Base-by-base conservation (phyloP, 148 eudicot genomes). In the Vaccinium macrocarpon region DNA sequence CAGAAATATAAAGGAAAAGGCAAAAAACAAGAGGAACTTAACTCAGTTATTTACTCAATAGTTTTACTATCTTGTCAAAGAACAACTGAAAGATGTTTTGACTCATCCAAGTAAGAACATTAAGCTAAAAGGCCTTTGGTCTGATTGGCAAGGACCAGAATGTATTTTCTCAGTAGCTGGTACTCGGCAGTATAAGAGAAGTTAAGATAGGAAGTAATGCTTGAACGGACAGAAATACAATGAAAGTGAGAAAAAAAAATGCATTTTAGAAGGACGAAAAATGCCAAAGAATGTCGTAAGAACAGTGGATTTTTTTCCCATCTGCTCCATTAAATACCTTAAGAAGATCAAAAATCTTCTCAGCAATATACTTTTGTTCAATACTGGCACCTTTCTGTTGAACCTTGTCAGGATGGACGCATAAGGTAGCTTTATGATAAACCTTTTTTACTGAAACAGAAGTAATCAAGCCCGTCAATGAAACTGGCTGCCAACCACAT, bases 321-420 rank as follows among this genome's bases (percentile, higher is more conserved):
- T 71, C 46, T 35, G 16, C 42, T 29, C 35, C 76, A 73, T 19
- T 16, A 32, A 38, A 52, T 94, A 96, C 99, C 99, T 96, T 93
- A 6, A 96, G 93, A 80, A 91, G 55, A 89, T 96, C 97, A 87
- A 96, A 96, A 82, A 91, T 93, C 88, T 96, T 96, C 87, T 96
- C 98, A 0, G 97, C 98, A 78, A 94, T 91, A 82, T 88, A 94
- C 84, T 94, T 93, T 79, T 94, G 97, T 82, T 89, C 88, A 87
- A 90, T 87, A 85, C 15, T 90, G 82, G 98, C 95, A 76, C 99
- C 98, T 87, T 88, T 96, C 81, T 94, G 98, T 87, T 96, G 97
- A 88, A 96, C 95, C 86, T 96, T 96, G 83, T 96, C 99, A 35
- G 99, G 99, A 84, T 96, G 99, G 84, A 96, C 92, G 73, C 88